Evolutionary conservation across 345 rosid genomes (phyloP), one percentile per base, ranked within the genome.

Genomic region (Nephelium lappaceum): DNA sequence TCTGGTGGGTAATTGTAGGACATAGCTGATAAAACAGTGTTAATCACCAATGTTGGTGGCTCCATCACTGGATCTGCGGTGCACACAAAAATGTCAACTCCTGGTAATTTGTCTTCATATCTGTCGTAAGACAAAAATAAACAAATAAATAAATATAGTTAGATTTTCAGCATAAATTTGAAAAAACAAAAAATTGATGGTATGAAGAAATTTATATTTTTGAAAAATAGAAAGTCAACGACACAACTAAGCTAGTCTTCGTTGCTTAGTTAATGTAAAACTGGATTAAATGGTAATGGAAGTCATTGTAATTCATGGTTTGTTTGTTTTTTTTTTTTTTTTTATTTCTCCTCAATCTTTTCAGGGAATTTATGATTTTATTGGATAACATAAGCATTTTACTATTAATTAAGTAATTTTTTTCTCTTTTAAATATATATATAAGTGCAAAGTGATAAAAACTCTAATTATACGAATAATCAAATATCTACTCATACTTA

Each of bases 41-140:
- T 80, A 3, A 85, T 47, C 76, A 83, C 88, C 87, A 87, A 4
- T 5, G 39, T 75, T 3, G 88, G 86, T 36, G 90, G 88, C 85
- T 87, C 90, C 38, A 80, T 63, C 5, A 9, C 8, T 18, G 84
- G 87, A 47, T 87, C 87, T 0, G 88, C 88, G 41, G 90, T 87
- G 88, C 90, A 87, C 25, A 85, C 82, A 19, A 85, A 87, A 8
- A 83, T 71, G 41, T 85, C 90, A 3, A 83, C 81, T 3, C 74
- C 65, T 0, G 87, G 88, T 47, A 87, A 74, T 68, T 75, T 73
- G 12, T 77, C 77, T 43, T 79, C 77, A 15, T 81, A 76, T 61
- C 86, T 82, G 80, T 27, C 51, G 18, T 23, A 5, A 10, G 16
- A 45, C 23, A 49, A 31, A 24, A 14, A 6, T 4, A 45, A 18